A percentile compares a stretch with the other conserved stretches of the same genome.
Evolutionary conservation across 345 rosid species (phyloP).

Genomic region (Aquilaria malaccensis): DNA sequence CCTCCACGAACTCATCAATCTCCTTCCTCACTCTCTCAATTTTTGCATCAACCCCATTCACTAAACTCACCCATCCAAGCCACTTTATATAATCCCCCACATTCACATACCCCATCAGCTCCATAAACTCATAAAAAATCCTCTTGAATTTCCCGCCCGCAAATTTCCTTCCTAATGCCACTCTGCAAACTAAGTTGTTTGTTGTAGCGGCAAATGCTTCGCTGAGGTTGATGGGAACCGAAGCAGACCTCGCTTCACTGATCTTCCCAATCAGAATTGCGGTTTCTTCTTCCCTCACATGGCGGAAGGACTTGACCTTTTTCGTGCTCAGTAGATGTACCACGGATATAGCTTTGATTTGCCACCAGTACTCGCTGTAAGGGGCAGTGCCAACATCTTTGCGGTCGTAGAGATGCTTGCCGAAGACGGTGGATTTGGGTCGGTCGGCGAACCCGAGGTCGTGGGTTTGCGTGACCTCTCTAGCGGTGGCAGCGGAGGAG

Average conservation of each 20-base stretch:
- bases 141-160: conserved; percentile 26
- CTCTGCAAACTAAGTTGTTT: conserved; percentile 39
- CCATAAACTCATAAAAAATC: conserved; percentile 17
- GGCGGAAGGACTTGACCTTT: conserved; percentile 34
- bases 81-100: conserved; percentile 34
- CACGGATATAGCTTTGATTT: conserved; percentile 42
- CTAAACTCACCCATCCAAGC: not conserved
- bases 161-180: conserved; percentile 46
- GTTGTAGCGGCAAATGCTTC: conserved; percentile 18
- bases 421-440: no score
- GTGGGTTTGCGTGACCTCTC: no score
- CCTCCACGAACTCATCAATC: conserved; percentile 26
- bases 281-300: conserved; percentile 43
- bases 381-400: conserved; percentile 37
- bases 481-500: no score
- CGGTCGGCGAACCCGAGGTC: no score
- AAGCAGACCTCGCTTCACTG: conserved; percentile 8
- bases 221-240: conserved; percentile 29
- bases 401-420: no score
- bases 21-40: conserved; percentile 18
- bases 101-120: conserved; percentile 30
- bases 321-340: conserved; percentile 41
- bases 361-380: conserved; percentile 72
- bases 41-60: conserved; percentile 22
- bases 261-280: conserved; percentile 16